Percentiles rank a stretch among this genome's conserved stretches.
Conservation (phyloP, 1,139 yeast genomes). For the Suhomyces bolitotheri region DNA sequence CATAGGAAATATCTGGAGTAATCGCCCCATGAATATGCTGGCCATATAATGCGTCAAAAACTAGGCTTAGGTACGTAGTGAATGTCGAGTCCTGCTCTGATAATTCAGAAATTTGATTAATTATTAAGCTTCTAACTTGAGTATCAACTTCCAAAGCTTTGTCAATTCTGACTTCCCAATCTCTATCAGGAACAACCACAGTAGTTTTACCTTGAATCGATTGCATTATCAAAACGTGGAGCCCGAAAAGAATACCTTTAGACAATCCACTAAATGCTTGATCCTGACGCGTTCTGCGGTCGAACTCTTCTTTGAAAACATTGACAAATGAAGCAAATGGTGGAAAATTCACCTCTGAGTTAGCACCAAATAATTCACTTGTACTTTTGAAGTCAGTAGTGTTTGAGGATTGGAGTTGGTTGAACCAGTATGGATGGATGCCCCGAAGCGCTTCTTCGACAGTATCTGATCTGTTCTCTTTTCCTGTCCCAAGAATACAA, state of each 20-base stretch:
- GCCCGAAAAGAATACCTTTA: constrained; percentile 42
- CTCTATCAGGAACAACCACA: constrained; percentile 65
- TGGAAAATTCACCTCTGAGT: constrained; percentile 44
- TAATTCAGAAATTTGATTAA: constrained; percentile 21
- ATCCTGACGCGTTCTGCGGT: constrained; percentile 16
- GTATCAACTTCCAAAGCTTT: constrained; percentile 68
- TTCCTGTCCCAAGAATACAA: constrained; percentile 64
- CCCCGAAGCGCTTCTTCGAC: constrained; percentile 84
- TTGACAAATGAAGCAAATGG: constrained; percentile 34
- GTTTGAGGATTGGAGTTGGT: constrained; percentile 39
- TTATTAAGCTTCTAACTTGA: constrained; percentile 44
- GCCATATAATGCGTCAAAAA: constrained; percentile 32
- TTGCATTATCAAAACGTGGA: constrained; percentile 64
- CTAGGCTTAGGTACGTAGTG: constrained; percentile 22
- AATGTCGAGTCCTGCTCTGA: constrained; percentile 16
- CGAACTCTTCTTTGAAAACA: constrained; percentile 29
- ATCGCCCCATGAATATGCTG: constrained; percentile 21
- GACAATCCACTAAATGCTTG: constrained; percentile 7
- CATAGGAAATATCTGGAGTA: constrained; percentile 24
- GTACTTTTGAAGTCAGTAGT: constrained; percentile 45
- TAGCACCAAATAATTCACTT: constrained; percentile 38
- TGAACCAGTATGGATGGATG: constrained; percentile 74
- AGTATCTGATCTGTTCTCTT: constrained; percentile 64
- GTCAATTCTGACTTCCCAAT: constrained; percentile 74
- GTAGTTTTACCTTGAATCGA: constrained; percentile 54